phyloP scores from a whole-genome alignment of 2,329 filamentous ascomycete species.

The Thermoascus crustaceus region DNA sequence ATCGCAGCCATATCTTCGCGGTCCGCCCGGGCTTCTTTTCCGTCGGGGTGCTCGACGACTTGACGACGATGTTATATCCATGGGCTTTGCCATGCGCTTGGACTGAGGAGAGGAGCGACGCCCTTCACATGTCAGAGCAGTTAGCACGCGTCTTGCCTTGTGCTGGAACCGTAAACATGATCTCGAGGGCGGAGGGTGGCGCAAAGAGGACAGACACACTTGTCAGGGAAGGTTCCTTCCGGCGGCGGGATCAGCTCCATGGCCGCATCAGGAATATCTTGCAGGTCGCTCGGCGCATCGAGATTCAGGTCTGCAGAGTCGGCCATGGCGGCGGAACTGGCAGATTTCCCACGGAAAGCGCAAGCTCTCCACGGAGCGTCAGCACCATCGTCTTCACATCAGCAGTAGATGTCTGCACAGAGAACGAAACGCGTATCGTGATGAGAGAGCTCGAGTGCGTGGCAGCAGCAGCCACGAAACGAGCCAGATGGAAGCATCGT shows the following conservation, averaged over 20 bases:
- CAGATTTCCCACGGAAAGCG: constrained; percentile 1
- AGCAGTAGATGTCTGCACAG: constrained; percentile 4
- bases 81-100: constrained; percentile 36
- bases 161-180: not conserved
- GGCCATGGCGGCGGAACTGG: constrained; percentile 25
- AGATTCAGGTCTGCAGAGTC: constrained; percentile 36
- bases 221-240: constrained; percentile 38
- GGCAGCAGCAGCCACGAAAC: constrained; percentile 26
- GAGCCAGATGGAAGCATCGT: constrained; percentile 17
- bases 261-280: constrained; percentile 36
- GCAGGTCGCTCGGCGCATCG: constrained; percentile 38
- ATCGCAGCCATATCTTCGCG: constrained; percentile 38
- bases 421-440: constrained; percentile 6
- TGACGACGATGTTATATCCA: constrained; percentile 39
- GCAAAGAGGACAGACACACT: constrained; percentile 18
- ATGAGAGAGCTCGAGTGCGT: constrained; percentile 27
- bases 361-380: constrained; percentile 14
- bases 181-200: not conserved
- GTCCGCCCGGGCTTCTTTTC: constrained; percentile 39
- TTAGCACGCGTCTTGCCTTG: not conserved
- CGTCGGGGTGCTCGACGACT: constrained; percentile 38
- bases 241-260: constrained; percentile 36
- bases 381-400: constrained; percentile 11
- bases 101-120: constrained; percentile 31
- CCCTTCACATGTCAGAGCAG: constrained; percentile 13